Conservation (phyloP, 2,329 filamentous ascomycete genomes). For the Fonsecaea multimorphosa region DNA sequence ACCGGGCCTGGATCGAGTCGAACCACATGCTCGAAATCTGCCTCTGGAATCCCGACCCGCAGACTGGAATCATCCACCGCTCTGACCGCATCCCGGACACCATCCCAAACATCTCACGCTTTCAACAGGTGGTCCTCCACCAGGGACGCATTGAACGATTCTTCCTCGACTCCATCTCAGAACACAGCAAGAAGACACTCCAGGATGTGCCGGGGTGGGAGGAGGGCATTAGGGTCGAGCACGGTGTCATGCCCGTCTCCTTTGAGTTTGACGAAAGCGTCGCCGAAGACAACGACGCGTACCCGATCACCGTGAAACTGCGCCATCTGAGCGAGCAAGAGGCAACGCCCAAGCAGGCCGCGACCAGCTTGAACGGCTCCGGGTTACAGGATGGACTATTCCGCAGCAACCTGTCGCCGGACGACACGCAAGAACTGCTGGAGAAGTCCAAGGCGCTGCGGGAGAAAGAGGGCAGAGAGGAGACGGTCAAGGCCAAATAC, state of each 20-base stretch:
- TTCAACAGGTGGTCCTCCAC: conserved; percentile 71
- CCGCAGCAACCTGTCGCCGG: conserved; percentile 62
- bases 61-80: conserved; percentile 61
- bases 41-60: conserved; percentile 65
- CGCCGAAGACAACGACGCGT: conserved; percentile 59
- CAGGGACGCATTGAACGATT: conserved; percentile 74
- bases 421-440: conserved; percentile 63
- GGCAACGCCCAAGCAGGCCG: conserved; percentile 57
- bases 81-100: conserved; percentile 68
- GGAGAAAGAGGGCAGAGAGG: conserved; percentile 55
- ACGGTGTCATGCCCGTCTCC: conserved; percentile 62
- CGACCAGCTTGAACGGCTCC: conserved; percentile 43
- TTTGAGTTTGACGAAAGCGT: conserved; percentile 49
- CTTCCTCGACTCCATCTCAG: conserved; percentile 64
- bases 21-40: conserved; percentile 72
- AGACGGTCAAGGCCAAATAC: conserved; percentile 43
- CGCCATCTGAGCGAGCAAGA: conserved; percentile 65
- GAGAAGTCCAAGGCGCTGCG: conserved; percentile 46
- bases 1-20: conserved; percentile 68
- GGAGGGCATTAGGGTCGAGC: conserved; percentile 58
- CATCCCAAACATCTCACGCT: conserved; percentile 65
- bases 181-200: conserved; percentile 44
- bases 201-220: conserved; percentile 14
- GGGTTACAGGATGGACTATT: conserved; percentile 61
- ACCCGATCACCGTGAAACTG: conserved; percentile 67